These are phyloP conservation scores for Gynostemma pentaphyllum DNA, from an alignment of 306 rosid genomes.

Conservation along the genomic window DNA sequence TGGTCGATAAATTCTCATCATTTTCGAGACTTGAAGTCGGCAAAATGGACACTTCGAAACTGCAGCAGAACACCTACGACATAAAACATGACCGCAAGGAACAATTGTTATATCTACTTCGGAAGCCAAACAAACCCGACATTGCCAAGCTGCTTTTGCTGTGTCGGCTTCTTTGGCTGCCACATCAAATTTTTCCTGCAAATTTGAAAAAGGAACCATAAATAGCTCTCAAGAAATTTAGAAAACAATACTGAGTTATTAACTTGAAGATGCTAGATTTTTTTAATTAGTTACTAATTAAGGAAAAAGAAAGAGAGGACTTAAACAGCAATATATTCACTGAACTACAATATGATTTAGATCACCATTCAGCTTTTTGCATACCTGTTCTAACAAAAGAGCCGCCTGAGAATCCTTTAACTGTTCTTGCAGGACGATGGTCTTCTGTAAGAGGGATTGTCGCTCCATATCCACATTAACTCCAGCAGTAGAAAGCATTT, in stretches of 20 bases:
- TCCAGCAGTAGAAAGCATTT: slow-evolving; percentile 89
- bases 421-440: slow-evolving; percentile 69
- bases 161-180: slow-evolving; percentile 86
- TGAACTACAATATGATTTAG: background rate
- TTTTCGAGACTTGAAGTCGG: slow-evolving; percentile 67
- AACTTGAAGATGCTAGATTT: background rate
- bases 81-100: slow-evolving; percentile 97
- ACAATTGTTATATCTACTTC: slow-evolving; percentile 75
- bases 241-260: background rate
- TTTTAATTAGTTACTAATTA: too few species aligned
- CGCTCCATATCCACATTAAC: slow-evolving; percentile 78
- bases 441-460: slow-evolving; percentile 64
- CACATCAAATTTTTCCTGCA: slow-evolving; percentile 66
- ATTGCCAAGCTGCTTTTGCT: slow-evolving; percentile 88
- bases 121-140: slow-evolving; percentile 76
- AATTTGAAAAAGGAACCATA: slow-evolving; percentile 5
- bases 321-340: background rate
- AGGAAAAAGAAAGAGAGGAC: background rate
- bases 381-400: slow-evolving; percentile 78
- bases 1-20: slow-evolving; percentile 72
- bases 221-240: background rate
- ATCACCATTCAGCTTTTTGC: too few species aligned
- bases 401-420: slow-evolving; percentile 73
- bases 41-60: slow-evolving; percentile 92
- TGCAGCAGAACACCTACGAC: slow-evolving; percentile 83